Evolutionary conservation across 768 basidiomycete genomes (phyloP).

Genomic region (Krasilnikovozyma curviuscula): DNA sequence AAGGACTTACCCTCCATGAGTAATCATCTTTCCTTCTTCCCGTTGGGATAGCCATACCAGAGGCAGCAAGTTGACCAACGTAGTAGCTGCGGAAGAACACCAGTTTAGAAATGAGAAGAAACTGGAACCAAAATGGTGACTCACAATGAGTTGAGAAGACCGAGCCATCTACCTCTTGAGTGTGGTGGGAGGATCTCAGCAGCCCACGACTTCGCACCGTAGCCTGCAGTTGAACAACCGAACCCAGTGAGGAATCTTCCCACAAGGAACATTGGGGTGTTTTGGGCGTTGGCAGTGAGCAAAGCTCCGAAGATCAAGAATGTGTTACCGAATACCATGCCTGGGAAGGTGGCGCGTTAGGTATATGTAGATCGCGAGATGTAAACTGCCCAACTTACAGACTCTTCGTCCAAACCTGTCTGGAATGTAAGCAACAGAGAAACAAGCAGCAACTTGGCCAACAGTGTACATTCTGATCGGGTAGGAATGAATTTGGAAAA

Average conservation of each 20-base stretch:
- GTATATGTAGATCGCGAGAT: too few relatives aligned
- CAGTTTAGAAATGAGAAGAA: not conserved
- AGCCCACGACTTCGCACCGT: constrained; percentile 36
- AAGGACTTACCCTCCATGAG: constrained; percentile 38
- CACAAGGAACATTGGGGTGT: constrained; percentile 30
- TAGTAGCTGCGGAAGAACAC: constrained; percentile 23
- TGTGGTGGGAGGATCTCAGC: constrained; percentile 37
- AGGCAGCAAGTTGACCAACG: constrained; percentile 38
- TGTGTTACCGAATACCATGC: too few relatives aligned
- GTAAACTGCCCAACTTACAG: too few relatives aligned
- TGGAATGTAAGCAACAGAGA: too few relatives aligned
- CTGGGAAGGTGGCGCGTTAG: too few relatives aligned
- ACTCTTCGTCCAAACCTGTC: too few relatives aligned
- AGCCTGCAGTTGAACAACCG: constrained; percentile 32
- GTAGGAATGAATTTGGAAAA: constrained; percentile 29
- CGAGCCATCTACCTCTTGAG: constrained; percentile 35
- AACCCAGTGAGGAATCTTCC: constrained; percentile 37
- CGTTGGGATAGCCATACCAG: constrained; percentile 39
- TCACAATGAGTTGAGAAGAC: constrained; percentile 32
- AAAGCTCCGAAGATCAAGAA: constrained; percentile 31
- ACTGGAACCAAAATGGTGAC: not conserved
- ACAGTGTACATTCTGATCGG: constrained; percentile 35
- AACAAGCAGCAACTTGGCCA: too few relatives aligned
- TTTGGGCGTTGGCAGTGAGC: constrained; percentile 35
- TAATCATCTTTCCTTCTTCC: constrained; percentile 30